A percentile compares a stretch with the other conserved stretches of the same genome.
Evolutionary conservation across 345 rosid genomes (phyloP).

Genomic region (Schrenkiella parvula): DNA sequence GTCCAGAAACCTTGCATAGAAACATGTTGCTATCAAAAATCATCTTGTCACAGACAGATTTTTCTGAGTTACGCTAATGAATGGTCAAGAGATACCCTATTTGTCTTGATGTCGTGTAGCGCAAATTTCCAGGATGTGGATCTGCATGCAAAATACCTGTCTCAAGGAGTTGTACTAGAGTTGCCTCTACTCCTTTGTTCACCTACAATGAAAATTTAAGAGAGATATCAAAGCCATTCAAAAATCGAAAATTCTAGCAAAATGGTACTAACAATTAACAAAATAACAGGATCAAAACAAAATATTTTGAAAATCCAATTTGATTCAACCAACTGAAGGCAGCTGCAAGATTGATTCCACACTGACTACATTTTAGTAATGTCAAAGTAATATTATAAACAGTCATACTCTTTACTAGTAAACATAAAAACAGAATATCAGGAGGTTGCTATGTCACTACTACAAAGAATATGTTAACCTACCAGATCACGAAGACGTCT

Average conservation of each 20-base stretch:
- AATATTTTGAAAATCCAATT: neutral
- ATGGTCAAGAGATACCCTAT: constrained; percentile 56
- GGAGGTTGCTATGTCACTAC: neutral
- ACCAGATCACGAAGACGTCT: constrained; percentile 82
- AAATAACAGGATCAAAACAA: neutral
- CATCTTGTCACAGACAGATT: constrained; percentile 17
- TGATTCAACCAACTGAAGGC: constrained; percentile 6
- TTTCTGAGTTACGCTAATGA: neutral
- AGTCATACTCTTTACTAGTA: neutral
- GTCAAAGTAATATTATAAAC: neutral
- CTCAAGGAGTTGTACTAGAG: constrained; percentile 92
- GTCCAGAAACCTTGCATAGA: constrained; percentile 73
- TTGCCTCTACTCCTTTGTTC: constrained; percentile 84
- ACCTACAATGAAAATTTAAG: constrained; percentile 45
- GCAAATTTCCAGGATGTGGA: constrained; percentile 96
- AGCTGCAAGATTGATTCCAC: constrained; percentile 3
- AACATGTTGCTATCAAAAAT: constrained; percentile 3
- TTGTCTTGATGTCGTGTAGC: constrained; percentile 72
- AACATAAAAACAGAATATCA: neutral
- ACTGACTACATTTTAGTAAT: neutral
- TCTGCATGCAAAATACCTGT: constrained; percentile 97
- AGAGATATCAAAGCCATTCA: neutral
- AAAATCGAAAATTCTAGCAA: constrained; percentile 8
- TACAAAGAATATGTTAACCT: constrained; percentile 16
- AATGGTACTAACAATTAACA: neutral